A percentile compares a stretch with the other conserved stretches of the same genome.
Evolutionary conservation across 805 yeast genomes (phyloP).

Genomic region (Torulaspora delbrueckii): DNA sequence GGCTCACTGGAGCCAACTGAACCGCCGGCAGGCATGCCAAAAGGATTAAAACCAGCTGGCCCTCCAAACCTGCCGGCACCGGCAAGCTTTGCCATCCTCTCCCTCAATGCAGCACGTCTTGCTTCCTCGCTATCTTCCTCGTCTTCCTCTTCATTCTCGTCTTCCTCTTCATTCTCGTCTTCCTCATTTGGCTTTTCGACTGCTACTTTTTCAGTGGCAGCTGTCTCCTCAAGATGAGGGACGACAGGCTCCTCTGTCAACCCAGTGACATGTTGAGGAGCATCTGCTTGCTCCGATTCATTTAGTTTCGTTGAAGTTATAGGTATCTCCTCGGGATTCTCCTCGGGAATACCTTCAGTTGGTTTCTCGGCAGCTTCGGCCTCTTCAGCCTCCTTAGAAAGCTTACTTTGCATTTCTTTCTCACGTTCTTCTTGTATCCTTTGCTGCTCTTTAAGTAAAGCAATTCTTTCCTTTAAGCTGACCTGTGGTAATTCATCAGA

Average conservation of each 20-base stretch:
- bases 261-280: not conserved
- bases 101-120: constrained; percentile 71
- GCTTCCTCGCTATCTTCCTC: constrained; percentile 72
- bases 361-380: not conserved
- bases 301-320: not conserved
- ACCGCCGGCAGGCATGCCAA: constrained; percentile 34
- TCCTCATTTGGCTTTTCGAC: not conserved
- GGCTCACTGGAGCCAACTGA: constrained; percentile 19
- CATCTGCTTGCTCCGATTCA: not conserved
- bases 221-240: not conserved
- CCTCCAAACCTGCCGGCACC: constrained; percentile 73
- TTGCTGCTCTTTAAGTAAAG: constrained; percentile 74
- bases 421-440: constrained; percentile 73
- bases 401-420: constrained; percentile 49
- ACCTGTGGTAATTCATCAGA: constrained; percentile 58
- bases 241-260: not conserved
- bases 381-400: not conserved
- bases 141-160: constrained; percentile 42
- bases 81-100: constrained; percentile 92
- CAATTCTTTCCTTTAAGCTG: constrained; percentile 83
- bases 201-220: not conserved
- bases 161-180: constrained; percentile 32
- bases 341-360: not conserved
- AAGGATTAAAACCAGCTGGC: constrained; percentile 41
- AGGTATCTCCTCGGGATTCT: not conserved